Base-by-base conservation (phyloP, 768 basidiomycete genomes). In the Steccherinum ochraceum region DNA sequence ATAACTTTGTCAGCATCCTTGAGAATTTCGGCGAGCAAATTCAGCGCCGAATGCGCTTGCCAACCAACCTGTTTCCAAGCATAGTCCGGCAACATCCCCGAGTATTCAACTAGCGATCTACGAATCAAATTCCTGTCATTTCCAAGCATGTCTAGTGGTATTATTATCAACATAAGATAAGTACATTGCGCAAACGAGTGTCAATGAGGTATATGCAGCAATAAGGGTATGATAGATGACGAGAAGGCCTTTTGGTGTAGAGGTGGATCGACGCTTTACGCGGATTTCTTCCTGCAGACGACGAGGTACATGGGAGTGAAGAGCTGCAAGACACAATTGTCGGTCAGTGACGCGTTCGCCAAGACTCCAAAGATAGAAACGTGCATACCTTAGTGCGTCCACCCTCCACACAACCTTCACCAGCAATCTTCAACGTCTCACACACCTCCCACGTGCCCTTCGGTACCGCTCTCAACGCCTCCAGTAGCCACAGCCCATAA, bases 381-480 rank as follows among this genome's bases (percentile, higher is more conserved):
- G 16, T 5, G 46, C 77, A 43, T 51, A 89, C 89, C 80, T 95
- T 94, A 51, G 76, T 77, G 65, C 86, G 84, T 16, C 95, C 95
- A 59, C 93, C 91, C 59, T 79, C 77, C 27, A 93, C 88, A 12
- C 97, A 72, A 0, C 87, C 75, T 35, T 81, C 81, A 5, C 72
- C 84, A n/a, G 93, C 93, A 27, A 86, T 67, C 69, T 89, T 93
- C 55, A 97, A 71, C 30, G 86, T 81, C 73, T 96, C 92, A 53
- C 89, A 89, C 27, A 97, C 91, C 51, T 89, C 82, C 61, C 74
- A 83, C 1, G 96, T 98, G 18, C 96, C 96, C 75, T 94, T 93
- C 39, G 96, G 96, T 12, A 94, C 70, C 13, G 95, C 5, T 0
- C 92, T 79, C 27, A 90, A 0, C 67, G 78, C 72, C 74, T 99